phyloP scores from a whole-genome alignment of 805 yeast genomes.

The Saccharomycopsis sp. region DNA sequence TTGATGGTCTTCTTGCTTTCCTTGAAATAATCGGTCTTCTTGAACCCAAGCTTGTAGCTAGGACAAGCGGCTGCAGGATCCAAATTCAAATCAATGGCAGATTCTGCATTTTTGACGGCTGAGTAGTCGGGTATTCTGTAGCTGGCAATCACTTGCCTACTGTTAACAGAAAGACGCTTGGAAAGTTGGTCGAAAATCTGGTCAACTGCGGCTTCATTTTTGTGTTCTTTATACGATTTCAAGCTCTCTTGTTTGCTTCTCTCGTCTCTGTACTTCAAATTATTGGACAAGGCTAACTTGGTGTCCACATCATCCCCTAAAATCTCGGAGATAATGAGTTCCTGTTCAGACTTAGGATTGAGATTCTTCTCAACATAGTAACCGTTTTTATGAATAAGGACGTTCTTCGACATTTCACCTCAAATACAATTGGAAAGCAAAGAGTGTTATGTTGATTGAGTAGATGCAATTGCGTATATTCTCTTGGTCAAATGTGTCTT shows the following conservation, averaged over 20 bases:
- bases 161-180: slow-evolving; percentile 16
- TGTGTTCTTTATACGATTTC: not conserved
- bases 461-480: too few relatives aligned
- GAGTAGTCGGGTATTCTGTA: slow-evolving; percentile 17
- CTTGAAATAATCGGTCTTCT: slow-evolving; percentile 19
- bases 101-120: slow-evolving; percentile 5
- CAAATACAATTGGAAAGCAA: not conserved
- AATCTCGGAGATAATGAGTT: slow-evolving; percentile 15
- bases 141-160: slow-evolving; percentile 7
- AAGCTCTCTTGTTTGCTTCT: not conserved
- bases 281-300: slow-evolving; percentile 15
- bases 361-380: not conserved
- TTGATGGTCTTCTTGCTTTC: not conserved
- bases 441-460: too few relatives aligned
- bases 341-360: slow-evolving; percentile 8
- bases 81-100: slow-evolving; percentile 10
- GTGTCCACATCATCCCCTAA: slow-evolving; percentile 19
- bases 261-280: slow-evolving; percentile 1
- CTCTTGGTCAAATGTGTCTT: too few relatives aligned
- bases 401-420: not conserved
- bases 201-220: slow-evolving; percentile 1
- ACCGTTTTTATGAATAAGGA: not conserved
- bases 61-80: slow-evolving; percentile 13
- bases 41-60: slow-evolving; percentile 8
- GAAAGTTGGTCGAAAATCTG: slow-evolving; percentile 1